Evolutionary conservation across 2,329 filamentous ascomycete genomes (phyloP), one percentile per base, ranked within the genome.

Genomic region (Aspergillus viridinutans): DNA sequence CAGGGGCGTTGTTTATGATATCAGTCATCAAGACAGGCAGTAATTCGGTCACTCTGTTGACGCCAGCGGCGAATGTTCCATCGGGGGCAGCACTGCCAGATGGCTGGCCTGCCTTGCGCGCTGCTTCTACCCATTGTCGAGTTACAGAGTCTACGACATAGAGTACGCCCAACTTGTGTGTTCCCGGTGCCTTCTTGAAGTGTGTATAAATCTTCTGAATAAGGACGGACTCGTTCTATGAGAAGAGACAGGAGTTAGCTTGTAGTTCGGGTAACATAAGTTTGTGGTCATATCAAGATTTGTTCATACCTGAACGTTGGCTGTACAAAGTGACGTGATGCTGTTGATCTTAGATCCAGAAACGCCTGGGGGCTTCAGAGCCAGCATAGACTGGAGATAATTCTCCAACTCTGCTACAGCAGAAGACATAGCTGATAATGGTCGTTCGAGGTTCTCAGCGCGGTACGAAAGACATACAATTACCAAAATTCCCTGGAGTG

Each of bases 141-240:
- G 92, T 93, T 85, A 99, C 92, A 82, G 93, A 96, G 84, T 99
- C 94, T 92, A 99, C 90, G 80, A 97, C 92, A 87, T 99, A 99
- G 80, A 99, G 88, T 72, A 97, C 92, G 79, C 94, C 94, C 76
- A 99, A 85, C 80, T 99, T 99, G 85, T 99, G 93, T 74, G 92
- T 96, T 74, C 86, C 86, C 59, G 91, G 90, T 66, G 92, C 88
- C 78, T 94, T 96, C 78, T 95, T 96, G 83, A 97, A 95, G 72
- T 97, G 92, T 64, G 92, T 95, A 79, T 90, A 96, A 71, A 99
- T 89, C 76, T 96, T 97, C 76, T 96, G 92, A 68, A 97, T 90
- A 71, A 99, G 86, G 68, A 92, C 87, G 54, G 91, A 94, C 80
- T 97, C 93, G 77, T 90, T 93, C 94, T 97, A 79, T 61, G 60